Conservation (phyloP, 1,284 basidiomycete species). For the Ustanciosporium gigantosporum region DNA sequence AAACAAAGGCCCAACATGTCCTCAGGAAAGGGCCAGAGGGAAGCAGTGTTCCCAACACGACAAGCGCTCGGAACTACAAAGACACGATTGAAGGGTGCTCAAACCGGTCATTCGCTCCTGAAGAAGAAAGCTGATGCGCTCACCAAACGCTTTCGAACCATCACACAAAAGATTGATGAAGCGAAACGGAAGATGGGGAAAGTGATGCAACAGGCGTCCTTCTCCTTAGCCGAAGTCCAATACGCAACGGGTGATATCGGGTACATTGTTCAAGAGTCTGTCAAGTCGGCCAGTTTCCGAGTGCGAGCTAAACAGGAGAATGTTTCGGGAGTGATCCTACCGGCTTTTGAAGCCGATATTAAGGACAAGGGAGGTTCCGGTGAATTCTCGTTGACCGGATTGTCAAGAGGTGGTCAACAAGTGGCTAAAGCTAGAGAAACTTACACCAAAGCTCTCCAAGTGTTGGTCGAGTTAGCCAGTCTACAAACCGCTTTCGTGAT, state of each 20-base stretch:
- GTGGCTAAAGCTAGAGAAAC: constrained; percentile 90
- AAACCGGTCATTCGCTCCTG: constrained; percentile 93
- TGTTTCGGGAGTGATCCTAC: constrained; percentile 95
- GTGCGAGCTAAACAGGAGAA: constrained; percentile 97
- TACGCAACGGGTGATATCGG: constrained; percentile 92
- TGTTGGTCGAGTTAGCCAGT: constrained; percentile 93
- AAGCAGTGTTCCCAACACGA: constrained; percentile 80
- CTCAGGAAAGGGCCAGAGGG: constrained; percentile 82
- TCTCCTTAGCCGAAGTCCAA: constrained; percentile 96
- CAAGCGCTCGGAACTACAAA: constrained; percentile 83
- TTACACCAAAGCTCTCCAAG: constrained; percentile 95
- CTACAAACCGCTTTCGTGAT: constrained; percentile 94
- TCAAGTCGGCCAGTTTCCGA: constrained; percentile 77
- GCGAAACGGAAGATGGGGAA: constrained; percentile 98
- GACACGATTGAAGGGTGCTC: constrained; percentile 88
- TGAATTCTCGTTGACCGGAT: constrained; percentile 96
- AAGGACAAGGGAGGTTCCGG: constrained; percentile 25
- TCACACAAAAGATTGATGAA: constrained; percentile 72
- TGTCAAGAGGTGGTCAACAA: constrained; percentile 95
- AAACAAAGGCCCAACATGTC: too few species aligned
- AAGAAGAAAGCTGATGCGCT: constrained; percentile 97
- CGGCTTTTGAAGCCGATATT: constrained; percentile 72
- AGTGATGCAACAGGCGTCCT: constrained; percentile 96
- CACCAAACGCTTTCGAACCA: constrained; percentile 80
- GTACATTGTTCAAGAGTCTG: constrained; percentile 69